These are phyloP conservation scores for Tuber borchii DNA, from an alignment of 495 filamentous ascomycete species.

Conservation along the genomic window DNA sequence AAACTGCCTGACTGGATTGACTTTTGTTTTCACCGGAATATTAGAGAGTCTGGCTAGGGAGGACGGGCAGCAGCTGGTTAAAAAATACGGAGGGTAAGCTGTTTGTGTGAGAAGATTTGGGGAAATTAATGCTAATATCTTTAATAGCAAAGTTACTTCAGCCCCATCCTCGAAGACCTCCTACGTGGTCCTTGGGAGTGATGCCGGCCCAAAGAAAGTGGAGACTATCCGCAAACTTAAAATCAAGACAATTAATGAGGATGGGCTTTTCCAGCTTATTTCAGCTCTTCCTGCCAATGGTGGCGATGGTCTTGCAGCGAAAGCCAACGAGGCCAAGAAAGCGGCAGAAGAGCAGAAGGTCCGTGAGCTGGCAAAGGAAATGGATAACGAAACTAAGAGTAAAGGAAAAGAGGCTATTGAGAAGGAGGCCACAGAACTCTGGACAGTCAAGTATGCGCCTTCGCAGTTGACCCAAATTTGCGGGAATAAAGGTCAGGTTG, in stretches of 20 bases:
- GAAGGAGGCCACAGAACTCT: conserved; percentile 62
- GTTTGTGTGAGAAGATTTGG: conserved; percentile 58
- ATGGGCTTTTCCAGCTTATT: conserved; percentile 85
- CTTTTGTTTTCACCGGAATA: conserved; percentile 95
- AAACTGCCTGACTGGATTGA: conserved; percentile 85
- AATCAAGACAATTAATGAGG: conserved; percentile 87
- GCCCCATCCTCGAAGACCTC: conserved; percentile 85
- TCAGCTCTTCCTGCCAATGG: conserved; percentile 75
- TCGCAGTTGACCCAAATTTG: conserved; percentile 78
- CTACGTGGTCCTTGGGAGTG: conserved; percentile 82
- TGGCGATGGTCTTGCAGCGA: conserved; percentile 78
- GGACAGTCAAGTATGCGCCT: conserved; percentile 95
- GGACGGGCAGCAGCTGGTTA: conserved; percentile 81
- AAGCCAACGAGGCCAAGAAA: conserved; percentile 71
- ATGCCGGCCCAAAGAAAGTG: conserved; percentile 93
- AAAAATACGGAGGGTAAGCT: conserved; percentile 88
- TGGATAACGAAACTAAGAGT: conserved; percentile 62
- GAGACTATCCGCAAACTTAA: conserved; percentile 67
- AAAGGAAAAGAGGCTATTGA: conserved; percentile 33
- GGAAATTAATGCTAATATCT: conserved; percentile 54
- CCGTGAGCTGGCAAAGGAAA: conserved; percentile 67
- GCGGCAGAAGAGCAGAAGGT: conserved; percentile 74
- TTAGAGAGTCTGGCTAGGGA: conserved; percentile 70
- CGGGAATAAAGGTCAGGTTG: conserved; percentile 85
- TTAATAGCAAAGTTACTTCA: conserved; percentile 59